Evolutionary conservation across 2,329 filamentous ascomycete species (phyloP).

Genomic region (Xylaria sp.): DNA sequence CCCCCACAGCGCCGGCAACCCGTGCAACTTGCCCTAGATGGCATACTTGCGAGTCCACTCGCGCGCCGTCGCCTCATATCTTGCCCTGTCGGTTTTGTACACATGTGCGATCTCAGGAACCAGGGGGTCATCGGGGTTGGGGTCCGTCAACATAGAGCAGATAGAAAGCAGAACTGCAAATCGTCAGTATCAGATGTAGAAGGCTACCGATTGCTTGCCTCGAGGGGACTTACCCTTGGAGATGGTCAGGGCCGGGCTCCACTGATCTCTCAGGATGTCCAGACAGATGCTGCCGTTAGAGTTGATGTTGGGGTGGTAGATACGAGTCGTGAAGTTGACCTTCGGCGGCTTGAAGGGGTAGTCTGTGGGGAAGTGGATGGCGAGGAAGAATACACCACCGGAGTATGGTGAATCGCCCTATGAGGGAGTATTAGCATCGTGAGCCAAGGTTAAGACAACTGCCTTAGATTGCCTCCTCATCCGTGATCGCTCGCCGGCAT

Average conservation of each 20-base stretch:
- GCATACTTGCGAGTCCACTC: constrained; percentile 99
- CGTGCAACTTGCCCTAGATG: constrained; percentile 59
- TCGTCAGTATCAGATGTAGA: constrained; percentile 10
- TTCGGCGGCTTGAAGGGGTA: constrained; percentile 99
- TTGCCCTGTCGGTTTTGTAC: constrained; percentile 97
- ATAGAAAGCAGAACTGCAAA: constrained; percentile 87
- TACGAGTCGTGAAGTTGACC: constrained; percentile 99
- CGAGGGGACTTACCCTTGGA: constrained; percentile 75
- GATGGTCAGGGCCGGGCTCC: constrained; percentile 97
- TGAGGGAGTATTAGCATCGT: constrained; percentile 34
- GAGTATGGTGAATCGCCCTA: constrained; percentile 96
- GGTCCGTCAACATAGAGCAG: constrained; percentile 99
- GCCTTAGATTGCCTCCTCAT: background rate
- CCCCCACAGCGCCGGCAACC: constrained; percentile 9
- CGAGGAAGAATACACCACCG: constrained; percentile 97
- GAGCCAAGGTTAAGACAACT: background rate
- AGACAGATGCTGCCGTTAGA: constrained; percentile 99
- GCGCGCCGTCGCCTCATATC: constrained; percentile 94
- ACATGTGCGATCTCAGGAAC: constrained; percentile 99
- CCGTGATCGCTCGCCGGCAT: background rate
- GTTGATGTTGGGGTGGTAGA: constrained; percentile 99
- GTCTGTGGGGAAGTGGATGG: constrained; percentile 99
- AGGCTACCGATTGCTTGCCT: background rate
- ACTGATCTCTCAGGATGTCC: constrained; percentile 98
- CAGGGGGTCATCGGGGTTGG: constrained; percentile 97